Evolutionary conservation across 148 eudicot species (phyloP).

Genomic region (Cornus suecica): DNA sequence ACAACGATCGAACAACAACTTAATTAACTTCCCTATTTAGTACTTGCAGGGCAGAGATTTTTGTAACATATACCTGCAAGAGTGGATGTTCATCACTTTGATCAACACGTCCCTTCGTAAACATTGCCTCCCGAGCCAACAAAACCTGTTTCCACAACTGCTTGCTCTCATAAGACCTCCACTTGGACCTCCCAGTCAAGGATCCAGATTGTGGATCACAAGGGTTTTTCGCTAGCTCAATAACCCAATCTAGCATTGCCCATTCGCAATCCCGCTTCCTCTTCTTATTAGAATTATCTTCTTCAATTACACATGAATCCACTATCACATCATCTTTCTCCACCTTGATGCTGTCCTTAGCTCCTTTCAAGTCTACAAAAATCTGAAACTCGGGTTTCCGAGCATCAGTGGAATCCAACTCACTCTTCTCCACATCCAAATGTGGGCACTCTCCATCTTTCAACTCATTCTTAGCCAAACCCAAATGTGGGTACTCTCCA

Average conservation of each 20-base stretch:
- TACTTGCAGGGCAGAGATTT: background rate
- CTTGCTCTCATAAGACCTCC: slow-evolving; percentile 54
- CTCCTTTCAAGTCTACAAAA: slow-evolving; percentile 18
- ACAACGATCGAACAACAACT: background rate
- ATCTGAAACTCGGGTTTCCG: slow-evolving; percentile 7
- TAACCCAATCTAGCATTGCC: slow-evolving; percentile 56
- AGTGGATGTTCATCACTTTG: slow-evolving; percentile 29
- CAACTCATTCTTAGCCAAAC: slow-evolving; percentile 39
- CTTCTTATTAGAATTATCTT: slow-evolving; percentile 32
- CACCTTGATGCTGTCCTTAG: slow-evolving; percentile 19
- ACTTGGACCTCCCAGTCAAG: slow-evolving; percentile 55
- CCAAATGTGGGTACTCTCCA: slow-evolving; percentile 24
- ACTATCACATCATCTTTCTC: slow-evolving; percentile 11
- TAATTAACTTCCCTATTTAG: background rate
- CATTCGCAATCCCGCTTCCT: slow-evolving; percentile 40
- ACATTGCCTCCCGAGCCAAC: slow-evolving; percentile 52
- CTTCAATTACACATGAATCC: slow-evolving; percentile 28
- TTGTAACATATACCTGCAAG: slow-evolving; percentile 43
- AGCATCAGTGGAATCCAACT: slow-evolving; percentile 21
- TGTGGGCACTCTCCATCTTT: too few relatives aligned
- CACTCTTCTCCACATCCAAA: slow-evolving; percentile 41
- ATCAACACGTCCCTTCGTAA: slow-evolving; percentile 33
- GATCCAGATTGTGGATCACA: slow-evolving; percentile 48
- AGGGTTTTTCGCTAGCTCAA: slow-evolving; percentile 64
- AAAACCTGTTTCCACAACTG: slow-evolving; percentile 67